A percentile compares a stretch with the other conserved stretches of the same genome.
phyloP scores from a whole-genome alignment of 192 early-diverging fungal species.

The Oehlia diaphana region DNA sequence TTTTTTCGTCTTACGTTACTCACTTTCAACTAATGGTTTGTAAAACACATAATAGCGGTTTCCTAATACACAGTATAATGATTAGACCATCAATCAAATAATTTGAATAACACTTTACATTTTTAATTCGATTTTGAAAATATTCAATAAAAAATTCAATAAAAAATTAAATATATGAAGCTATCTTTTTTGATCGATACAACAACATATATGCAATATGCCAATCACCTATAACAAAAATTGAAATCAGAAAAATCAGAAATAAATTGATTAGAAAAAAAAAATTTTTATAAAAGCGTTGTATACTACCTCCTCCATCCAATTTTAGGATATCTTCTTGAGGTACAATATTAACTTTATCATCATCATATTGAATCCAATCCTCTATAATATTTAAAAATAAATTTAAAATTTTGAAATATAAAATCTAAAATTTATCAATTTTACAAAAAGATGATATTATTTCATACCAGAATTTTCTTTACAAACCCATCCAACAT shows the following conservation, averaged over 20 bases:
- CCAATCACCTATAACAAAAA: conserved; percentile 55
- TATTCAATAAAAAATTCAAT: too few relatives aligned
- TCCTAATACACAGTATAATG: too few relatives aligned
- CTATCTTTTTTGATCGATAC: conserved; percentile 77
- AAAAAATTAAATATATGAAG: neutral
- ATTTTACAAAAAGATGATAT: neutral
- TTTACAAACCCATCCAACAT: conserved; percentile 92
- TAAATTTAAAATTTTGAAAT: neutral
- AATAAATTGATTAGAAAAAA: too few relatives aligned
- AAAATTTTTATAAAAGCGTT: too few relatives aligned
- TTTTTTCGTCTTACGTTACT: too few relatives aligned
- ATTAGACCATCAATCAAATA: too few relatives aligned
- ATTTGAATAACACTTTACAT: too few relatives aligned
- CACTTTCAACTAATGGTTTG: too few relatives aligned
- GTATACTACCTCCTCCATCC: conserved; percentile 74
- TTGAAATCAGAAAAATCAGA: neutral
- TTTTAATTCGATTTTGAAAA: too few relatives aligned
- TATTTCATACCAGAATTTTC: conserved; percentile 50
- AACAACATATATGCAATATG: conserved; percentile 87
- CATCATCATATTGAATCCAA: conserved; percentile 95
- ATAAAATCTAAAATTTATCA: too few relatives aligned
- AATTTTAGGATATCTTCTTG: conserved; percentile 88
- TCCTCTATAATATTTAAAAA: conserved; percentile 39
- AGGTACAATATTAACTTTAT: conserved; percentile 81
- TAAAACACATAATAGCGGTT: too few relatives aligned